Evolutionary conservation across 2,329 filamentous ascomycete genomes (phyloP), one percentile per base, ranked within the genome.

Genomic region (Aureobasidium vineae): DNA sequence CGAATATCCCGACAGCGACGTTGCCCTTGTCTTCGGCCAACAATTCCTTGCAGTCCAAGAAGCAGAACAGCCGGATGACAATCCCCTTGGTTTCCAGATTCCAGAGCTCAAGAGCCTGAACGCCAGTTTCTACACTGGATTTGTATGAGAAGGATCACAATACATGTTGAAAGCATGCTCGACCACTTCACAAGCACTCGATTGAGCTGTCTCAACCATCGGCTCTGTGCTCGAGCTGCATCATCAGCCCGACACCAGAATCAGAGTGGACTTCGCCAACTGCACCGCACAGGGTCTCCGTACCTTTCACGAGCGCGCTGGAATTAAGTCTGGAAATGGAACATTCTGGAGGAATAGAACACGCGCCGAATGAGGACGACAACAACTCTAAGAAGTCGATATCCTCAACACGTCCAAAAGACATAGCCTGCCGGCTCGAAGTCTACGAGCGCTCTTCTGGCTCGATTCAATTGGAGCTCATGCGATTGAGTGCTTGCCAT

Each of bases 11-110:
- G 76, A 79, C 5, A 76, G 77, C 28, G 78, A 82, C 54, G 70
- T 83, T 16, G 74, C 74, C 19, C 75, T 82, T 19, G 80, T 79
- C 0, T 83, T 83, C 70, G 82, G 82, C 13, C 54, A 59, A 45
- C 40, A 59, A 5, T 59, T 45, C 40, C 54, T 59, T 6, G 54
- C 54, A 21, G 38, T 45, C 8, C 38, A 59, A 41, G 54, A 45
- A 13, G 54, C 54, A 59, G 43, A 59, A 33, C n/a, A 26, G 2
- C 19, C 40, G 10, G 54, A 31, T 4, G 40, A 31, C 26, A 33
- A 38, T 11, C 54, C 23, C 3, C 54, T 59, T 5, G 54, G 26
- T 3, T 31, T 23, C 10, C 11, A 59, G 21, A 21, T 59, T 15
- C n/a, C 54, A 33, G 54, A 59, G 40, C 54, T 59, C 26, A 59